These are phyloP conservation scores for Colletotrichum sp. DNA, from an alignment of 2,329 filamentous ascomycete genomes.

Conservation along the genomic window DNA sequence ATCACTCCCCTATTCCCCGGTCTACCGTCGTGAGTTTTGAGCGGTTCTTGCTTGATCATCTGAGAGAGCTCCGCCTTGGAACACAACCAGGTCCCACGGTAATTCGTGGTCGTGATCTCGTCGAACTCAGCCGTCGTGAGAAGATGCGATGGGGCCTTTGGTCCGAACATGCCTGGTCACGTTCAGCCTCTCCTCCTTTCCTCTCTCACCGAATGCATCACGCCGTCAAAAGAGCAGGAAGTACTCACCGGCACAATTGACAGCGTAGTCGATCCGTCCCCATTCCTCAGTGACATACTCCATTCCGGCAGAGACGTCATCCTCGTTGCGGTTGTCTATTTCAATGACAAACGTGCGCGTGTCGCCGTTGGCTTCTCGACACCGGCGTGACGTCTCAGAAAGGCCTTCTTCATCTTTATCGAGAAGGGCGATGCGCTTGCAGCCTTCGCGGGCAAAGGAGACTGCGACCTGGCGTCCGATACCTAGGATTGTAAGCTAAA, in stretches of 20 bases:
- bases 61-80: constrained; percentile 44
- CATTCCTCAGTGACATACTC: constrained; percentile 35
- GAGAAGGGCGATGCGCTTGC: constrained; percentile 43
- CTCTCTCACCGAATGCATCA: neutral
- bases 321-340: constrained; percentile 40
- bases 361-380: constrained; percentile 29
- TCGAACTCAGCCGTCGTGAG: constrained; percentile 44
- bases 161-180: constrained; percentile 39
- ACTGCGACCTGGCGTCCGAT: constrained; percentile 47
- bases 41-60: constrained; percentile 48
- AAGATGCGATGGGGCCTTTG: constrained; percentile 38
- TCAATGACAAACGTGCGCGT: constrained; percentile 28
- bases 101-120: constrained; percentile 45
- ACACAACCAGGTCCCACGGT: constrained; percentile 50
- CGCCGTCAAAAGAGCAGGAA: neutral
- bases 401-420: constrained; percentile 39
- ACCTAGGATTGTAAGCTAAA: constrained; percentile 30
- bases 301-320: constrained; percentile 37
- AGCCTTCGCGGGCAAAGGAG: constrained; percentile 50
- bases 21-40: constrained; percentile 47
- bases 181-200: neutral
- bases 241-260: constrained; percentile 45
- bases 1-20: constrained; percentile 43
- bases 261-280: constrained; percentile 49
- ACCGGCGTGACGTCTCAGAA: constrained; percentile 34